Conservation (phyloP, 768 basidiomycete species). For the Neoboletus brunneissimus region DNA sequence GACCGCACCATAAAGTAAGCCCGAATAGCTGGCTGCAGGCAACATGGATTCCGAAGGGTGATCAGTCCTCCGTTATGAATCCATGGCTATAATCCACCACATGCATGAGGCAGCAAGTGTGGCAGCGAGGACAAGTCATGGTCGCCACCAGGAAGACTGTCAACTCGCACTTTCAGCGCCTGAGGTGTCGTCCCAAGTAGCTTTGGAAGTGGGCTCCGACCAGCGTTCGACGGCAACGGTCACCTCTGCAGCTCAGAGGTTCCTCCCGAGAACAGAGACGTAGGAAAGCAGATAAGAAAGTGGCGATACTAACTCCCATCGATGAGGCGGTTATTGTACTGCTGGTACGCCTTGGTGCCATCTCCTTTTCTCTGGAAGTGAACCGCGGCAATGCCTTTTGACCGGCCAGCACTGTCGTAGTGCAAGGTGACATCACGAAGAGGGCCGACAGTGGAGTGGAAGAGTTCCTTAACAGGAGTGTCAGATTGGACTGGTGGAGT, state of each 20-base stretch:
- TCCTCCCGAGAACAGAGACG: conserved; percentile 23
- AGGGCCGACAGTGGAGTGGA: conserved; percentile 85
- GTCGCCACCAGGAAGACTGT: conserved; percentile 28
- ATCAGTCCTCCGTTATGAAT: conserved; percentile 26
- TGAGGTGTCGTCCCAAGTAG: conserved; percentile 25
- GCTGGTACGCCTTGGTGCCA: conserved; percentile 85
- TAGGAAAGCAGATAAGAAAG: conserved; percentile 38
- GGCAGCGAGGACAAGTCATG: conserved; percentile 31
- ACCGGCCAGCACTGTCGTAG: conserved; percentile 81
- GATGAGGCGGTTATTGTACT: conserved; percentile 98
- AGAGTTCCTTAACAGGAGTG: conserved; percentile 72
- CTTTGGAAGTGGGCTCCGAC: conserved; percentile 22
- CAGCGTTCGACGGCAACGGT: conserved; percentile 22
- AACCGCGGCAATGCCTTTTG: conserved; percentile 88
- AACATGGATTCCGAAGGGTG: conserved; percentile 26
- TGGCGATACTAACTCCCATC: conserved; percentile 99
- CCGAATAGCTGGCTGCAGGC: conserved; percentile 25
- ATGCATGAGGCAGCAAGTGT: conserved; percentile 12
- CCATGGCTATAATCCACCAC: conserved; percentile 27
- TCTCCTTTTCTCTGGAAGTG: conserved; percentile 85
- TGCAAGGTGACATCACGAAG: conserved; percentile 80
- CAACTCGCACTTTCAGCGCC: conserved; percentile 32
- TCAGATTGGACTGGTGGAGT: neutral
- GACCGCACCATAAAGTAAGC: conserved; percentile 30
- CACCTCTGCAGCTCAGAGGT: conserved; percentile 17